Evolutionary conservation across 768 basidiomycete species (phyloP).

Genomic region (Calocera cornea): DNA sequence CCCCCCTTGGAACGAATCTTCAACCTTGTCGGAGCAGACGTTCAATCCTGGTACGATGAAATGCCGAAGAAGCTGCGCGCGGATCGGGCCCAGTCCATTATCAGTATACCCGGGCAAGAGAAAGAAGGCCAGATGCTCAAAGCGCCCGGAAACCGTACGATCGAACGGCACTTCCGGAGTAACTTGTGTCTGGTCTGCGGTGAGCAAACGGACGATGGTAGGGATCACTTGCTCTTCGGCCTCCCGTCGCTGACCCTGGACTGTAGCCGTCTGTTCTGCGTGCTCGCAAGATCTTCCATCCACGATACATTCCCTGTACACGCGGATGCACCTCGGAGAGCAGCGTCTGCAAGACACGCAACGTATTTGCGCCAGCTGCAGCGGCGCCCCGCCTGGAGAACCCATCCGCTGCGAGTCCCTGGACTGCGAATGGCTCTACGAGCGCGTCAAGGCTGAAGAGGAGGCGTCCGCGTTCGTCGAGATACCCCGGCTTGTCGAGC

Average conservation of each 20-base stretch:
- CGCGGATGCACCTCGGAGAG: conserved; percentile 43
- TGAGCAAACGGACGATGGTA: conserved; percentile 40
- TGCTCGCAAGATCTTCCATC: conserved; percentile 42
- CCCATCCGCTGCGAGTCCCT: conserved; percentile 63
- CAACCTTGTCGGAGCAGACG: conserved; percentile 79
- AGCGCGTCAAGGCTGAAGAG: conserved; percentile 39
- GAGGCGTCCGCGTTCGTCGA: conserved; percentile 24
- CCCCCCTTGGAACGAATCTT: conserved; percentile 84
- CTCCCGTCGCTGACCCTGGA: conserved; percentile 18
- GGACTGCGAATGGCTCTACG: conserved; percentile 76
- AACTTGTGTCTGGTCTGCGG: conserved; percentile 60
- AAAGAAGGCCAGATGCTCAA: conserved; percentile 23
- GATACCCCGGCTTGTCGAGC: conserved; percentile 6
- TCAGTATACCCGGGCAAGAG: conserved; percentile 20
- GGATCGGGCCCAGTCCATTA: conserved; percentile 16
- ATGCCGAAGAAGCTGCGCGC: conserved; percentile 55
- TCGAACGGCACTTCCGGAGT: conserved; percentile 64
- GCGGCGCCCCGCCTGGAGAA: conserved; percentile 40
- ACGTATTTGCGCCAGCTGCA: conserved; percentile 59
- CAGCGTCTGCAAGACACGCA: conserved; percentile 44
- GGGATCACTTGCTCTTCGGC: conserved; percentile 23
- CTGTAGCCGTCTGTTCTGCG: conserved; percentile 39
- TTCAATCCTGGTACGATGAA: conserved; percentile 71
- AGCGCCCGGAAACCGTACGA: conserved; percentile 30
- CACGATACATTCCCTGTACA: conserved; percentile 44